Evolutionary conservation across 768 basidiomycete genomes (phyloP).

Genomic region (Tricholoma sp.): DNA sequence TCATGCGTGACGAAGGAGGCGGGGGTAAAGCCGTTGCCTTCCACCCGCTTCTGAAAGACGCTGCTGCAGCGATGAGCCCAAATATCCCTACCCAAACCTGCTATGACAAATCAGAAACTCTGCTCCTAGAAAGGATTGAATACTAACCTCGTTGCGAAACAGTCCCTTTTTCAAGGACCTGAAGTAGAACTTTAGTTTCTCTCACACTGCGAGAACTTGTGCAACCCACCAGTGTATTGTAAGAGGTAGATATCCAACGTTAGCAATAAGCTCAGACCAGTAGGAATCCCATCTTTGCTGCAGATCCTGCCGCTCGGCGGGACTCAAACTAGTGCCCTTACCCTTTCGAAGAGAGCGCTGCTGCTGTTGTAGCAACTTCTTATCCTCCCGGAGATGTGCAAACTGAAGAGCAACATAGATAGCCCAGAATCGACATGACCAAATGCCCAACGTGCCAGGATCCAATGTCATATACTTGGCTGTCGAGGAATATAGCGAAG

Average conservation of each 20-base stretch:
- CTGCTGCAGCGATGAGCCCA: slow-evolving; percentile 46
- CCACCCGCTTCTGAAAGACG: slow-evolving; percentile 68
- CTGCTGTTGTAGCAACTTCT: slow-evolving; percentile 48
- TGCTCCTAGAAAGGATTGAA: not conserved
- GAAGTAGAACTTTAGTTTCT: not conserved
- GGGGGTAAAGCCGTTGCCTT: slow-evolving; percentile 50
- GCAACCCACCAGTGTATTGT: slow-evolving; percentile 74
- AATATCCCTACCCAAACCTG: slow-evolving; percentile 40
- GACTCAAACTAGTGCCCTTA: slow-evolving; percentile 43
- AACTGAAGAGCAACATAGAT: slow-evolving; percentile 75
- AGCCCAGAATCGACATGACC: slow-evolving; percentile 83
- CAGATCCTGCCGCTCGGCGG: slow-evolving; percentile 52
- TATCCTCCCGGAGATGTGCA: slow-evolving; percentile 65
- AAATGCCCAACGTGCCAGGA: slow-evolving; percentile 45
- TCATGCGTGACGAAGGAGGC: slow-evolving; percentile 10
- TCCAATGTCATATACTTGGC: slow-evolving; percentile 42
- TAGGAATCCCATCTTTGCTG: slow-evolving; percentile 58
- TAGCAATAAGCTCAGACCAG: slow-evolving; percentile 67
- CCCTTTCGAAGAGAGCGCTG: slow-evolving; percentile 54
- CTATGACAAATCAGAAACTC: not conserved
- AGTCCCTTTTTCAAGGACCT: slow-evolving; percentile 71
- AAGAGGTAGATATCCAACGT: slow-evolving; percentile 73
- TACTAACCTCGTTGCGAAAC: slow-evolving; percentile 58
- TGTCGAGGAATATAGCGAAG: slow-evolving; percentile 35
- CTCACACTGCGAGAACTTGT: not conserved